These are phyloP conservation scores for Neofusicoccum sp. DNA, from an alignment of 2,329 filamentous ascomycete genomes.

Conservation along the genomic window DNA sequence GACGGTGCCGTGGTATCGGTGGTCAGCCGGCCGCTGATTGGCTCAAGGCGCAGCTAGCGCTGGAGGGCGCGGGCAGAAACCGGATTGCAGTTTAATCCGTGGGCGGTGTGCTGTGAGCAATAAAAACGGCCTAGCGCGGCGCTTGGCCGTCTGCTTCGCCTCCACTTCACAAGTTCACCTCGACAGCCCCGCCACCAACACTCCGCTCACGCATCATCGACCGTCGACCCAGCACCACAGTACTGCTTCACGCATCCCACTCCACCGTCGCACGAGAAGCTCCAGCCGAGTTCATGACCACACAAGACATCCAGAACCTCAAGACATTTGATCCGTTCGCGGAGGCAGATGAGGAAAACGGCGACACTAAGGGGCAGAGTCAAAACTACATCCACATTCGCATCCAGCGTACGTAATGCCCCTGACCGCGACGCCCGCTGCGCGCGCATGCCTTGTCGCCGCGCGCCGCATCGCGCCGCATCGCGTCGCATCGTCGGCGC, in stretches of 20 bases:
- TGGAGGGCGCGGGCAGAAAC: too few species aligned
- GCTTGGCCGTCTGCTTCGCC: neutral
- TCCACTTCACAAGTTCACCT: neutral
- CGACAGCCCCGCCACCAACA: constrained; percentile 6
- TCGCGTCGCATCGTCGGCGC: neutral
- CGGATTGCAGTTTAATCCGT: too few species aligned
- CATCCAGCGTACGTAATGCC: constrained; percentile 80
- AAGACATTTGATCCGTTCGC: constrained; percentile 82
- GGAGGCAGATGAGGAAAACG: constrained; percentile 99
- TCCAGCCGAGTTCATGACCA: constrained; percentile 17
- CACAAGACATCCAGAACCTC: constrained; percentile 37
- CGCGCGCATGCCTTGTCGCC: neutral
- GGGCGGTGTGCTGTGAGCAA: too few species aligned
- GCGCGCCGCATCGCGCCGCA: neutral
- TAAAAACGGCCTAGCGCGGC: neutral
- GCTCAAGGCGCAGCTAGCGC: too few species aligned
- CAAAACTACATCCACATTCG: constrained; percentile 99
- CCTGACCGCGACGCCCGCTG: neutral
- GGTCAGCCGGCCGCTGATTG: too few species aligned
- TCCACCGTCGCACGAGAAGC: neutral
- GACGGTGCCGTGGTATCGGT: too few species aligned
- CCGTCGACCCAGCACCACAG: neutral
- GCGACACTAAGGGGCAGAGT: constrained; percentile 81
- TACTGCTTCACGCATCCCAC: neutral
- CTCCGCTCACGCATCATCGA: neutral